phyloP scores from a whole-genome alignment of 1,284 basidiomycete genomes.

The Hymenochaete sp. region DNA sequence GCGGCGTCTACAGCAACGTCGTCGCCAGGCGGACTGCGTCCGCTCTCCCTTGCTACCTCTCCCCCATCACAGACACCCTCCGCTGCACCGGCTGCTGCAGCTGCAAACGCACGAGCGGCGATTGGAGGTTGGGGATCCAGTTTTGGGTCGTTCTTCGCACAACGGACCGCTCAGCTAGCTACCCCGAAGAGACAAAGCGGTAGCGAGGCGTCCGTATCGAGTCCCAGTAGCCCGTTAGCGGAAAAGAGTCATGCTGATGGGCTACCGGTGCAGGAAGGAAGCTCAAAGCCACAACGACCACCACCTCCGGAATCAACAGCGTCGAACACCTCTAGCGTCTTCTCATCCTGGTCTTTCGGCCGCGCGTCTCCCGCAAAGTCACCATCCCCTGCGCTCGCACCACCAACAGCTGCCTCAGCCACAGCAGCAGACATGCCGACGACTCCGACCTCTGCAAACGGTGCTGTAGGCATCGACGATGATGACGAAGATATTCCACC shows the following conservation, averaged over 20 bases:
- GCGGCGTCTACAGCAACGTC: slow-evolving; percentile 21
- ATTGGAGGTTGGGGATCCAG: slow-evolving; percentile 46
- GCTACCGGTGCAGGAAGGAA: not conserved
- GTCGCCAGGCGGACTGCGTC: slow-evolving; percentile 21
- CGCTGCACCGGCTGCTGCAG: slow-evolving; percentile 1
- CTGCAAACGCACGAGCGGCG: slow-evolving; percentile 30
- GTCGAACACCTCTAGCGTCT: slow-evolving; percentile 3
- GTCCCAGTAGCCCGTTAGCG: not conserved
- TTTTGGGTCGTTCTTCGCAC: slow-evolving; percentile 53
- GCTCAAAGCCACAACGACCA: not conserved
- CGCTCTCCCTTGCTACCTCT: slow-evolving; percentile 25
- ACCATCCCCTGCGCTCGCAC: slow-evolving; percentile 2
- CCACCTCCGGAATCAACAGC: too few relatives aligned
- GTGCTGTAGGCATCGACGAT: too few relatives aligned
- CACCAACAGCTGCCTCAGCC: too few relatives aligned
- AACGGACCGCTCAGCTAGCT: slow-evolving; percentile 32
- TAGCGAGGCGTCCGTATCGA: not conserved
- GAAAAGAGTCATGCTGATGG: not conserved
- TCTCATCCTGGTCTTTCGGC: slow-evolving; percentile 15
- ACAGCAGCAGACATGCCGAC: too few relatives aligned
- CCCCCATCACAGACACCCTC: slow-evolving; percentile 24
- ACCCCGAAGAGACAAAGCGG: slow-evolving; percentile 16
- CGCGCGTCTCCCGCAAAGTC: slow-evolving; percentile 5
- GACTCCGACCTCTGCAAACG: too few relatives aligned
- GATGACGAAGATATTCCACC: too few relatives aligned